Conservation (phyloP, 163 green algal genomes). For the Chloromonas sp. region DNA sequence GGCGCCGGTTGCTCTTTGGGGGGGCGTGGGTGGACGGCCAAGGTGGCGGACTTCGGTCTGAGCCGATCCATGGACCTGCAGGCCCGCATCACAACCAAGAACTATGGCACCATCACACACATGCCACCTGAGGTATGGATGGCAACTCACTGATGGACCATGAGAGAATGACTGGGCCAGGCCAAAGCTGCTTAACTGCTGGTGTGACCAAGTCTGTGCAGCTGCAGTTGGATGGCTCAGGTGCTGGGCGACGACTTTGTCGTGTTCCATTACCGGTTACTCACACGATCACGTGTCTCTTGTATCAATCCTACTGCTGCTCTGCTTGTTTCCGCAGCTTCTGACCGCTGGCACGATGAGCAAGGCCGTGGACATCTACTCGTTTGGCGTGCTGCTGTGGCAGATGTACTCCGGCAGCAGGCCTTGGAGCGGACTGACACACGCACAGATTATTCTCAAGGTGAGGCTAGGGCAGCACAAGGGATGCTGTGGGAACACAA, state of each 20-base stretch:
- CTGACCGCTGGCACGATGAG: constrained; percentile 20
- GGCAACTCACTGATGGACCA: no score
- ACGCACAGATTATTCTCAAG: constrained; percentile 24
- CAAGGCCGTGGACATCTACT: constrained; percentile 50
- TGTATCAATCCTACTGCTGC: no score
- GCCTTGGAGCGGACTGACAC: constrained; percentile 40
- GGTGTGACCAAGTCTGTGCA: no score
- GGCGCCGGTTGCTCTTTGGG: constrained; percentile 15
- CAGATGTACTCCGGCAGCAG: constrained; percentile 44
- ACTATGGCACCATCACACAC: constrained; percentile 39
- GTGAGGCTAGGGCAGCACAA: constrained; percentile 12
- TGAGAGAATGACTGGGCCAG: no score
- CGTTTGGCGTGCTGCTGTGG: constrained; percentile 41
- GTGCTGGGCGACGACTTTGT: no score
- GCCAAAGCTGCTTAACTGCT: no score
- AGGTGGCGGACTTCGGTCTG: constrained; percentile 47
- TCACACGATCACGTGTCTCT: no score
- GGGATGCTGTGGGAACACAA: background rate
- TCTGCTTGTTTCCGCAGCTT: background rate
- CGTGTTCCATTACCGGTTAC: no score
- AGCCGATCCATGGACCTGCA: constrained; percentile 18
- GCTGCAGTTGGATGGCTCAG: background rate
- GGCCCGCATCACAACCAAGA: constrained; percentile 37
- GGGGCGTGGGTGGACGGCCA: constrained; percentile 42
- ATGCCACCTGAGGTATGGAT: constrained; percentile 11